These are phyloP conservation scores for Apiotrichum mycotoxinovorans DNA, from an alignment of 1,284 basidiomycete genomes.

Conservation along the genomic window DNA sequence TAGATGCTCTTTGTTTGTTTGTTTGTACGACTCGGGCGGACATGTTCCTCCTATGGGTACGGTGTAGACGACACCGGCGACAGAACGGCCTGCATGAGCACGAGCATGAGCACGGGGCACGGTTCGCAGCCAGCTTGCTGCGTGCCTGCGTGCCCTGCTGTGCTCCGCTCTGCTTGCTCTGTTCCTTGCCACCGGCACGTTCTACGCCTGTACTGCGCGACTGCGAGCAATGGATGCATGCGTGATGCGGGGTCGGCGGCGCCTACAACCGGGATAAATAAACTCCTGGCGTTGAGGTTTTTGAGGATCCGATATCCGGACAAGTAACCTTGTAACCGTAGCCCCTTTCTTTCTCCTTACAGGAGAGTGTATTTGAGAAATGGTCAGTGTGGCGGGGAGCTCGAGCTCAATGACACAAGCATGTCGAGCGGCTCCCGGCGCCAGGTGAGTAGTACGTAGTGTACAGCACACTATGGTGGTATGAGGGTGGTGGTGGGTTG, in stretches of 20 bases:
- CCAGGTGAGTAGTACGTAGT: background rate
- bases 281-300: background rate
- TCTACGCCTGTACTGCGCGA: background rate
- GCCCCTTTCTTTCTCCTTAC: too few relatives aligned
- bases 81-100: too few relatives aligned
- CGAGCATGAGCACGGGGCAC: too few relatives aligned
- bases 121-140: too few relatives aligned
- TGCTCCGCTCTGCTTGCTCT: background rate
- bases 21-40: constrained; percentile 6
- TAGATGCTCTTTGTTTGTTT: too few relatives aligned
- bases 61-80: background rate
- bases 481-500: too few relatives aligned
- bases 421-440: background rate
- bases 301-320: background rate
- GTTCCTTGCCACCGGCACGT: too few relatives aligned
- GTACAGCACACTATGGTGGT: too few relatives aligned
- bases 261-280: constrained; percentile 17
- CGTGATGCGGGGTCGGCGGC: constrained; percentile 8
- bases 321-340: background rate
- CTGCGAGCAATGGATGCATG: constrained; percentile 18
- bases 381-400: background rate
- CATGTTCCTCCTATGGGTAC: background rate
- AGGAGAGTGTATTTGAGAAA: background rate
- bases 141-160: background rate
- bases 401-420: background rate